Evolutionary conservation across 2,329 filamentous ascomycete genomes (phyloP).

Genomic region (Alternaria atra): DNA sequence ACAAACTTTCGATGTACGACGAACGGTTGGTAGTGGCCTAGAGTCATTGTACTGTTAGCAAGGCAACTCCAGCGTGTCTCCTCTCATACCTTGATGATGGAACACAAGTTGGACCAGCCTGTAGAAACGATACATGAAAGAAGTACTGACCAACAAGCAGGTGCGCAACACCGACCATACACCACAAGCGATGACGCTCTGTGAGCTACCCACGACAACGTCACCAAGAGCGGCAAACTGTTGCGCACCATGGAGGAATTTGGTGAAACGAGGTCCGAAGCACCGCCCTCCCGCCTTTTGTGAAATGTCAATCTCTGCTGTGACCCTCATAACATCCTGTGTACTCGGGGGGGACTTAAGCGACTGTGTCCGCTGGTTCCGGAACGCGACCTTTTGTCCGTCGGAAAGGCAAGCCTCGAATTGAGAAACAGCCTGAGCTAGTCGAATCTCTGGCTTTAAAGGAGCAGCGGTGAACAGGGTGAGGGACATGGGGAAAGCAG

Average conservation of each 20-base stretch:
- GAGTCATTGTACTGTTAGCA: neutral
- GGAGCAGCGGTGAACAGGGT: no score
- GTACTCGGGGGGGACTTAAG: no score
- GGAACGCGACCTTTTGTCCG: no score
- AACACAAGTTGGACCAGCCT: neutral
- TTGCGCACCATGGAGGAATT: constrained; percentile 53
- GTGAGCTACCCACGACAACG: constrained; percentile 53
- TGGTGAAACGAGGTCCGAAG: constrained; percentile 54
- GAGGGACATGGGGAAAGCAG: no score
- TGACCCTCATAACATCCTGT: no score
- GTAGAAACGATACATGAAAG: neutral
- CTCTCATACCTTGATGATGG: neutral
- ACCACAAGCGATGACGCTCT: constrained; percentile 57
- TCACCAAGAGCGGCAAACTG: constrained; percentile 56
- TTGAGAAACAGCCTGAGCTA: no score
- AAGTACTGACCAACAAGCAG: constrained; percentile 50
- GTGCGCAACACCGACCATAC: constrained; percentile 57
- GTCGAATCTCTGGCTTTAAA: no score
- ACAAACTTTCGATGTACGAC: constrained; percentile 52
- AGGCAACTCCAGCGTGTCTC: neutral
- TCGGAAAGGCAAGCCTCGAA: no score
- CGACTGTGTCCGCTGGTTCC: no score
- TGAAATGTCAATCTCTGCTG: constrained; percentile 47
- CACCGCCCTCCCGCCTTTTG: constrained; percentile 38
- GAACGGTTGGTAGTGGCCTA: constrained; percentile 43